These are phyloP conservation scores for Excoecaria agallocha DNA, from an alignment of 345 rosid genomes.

Conservation along the genomic window DNA sequence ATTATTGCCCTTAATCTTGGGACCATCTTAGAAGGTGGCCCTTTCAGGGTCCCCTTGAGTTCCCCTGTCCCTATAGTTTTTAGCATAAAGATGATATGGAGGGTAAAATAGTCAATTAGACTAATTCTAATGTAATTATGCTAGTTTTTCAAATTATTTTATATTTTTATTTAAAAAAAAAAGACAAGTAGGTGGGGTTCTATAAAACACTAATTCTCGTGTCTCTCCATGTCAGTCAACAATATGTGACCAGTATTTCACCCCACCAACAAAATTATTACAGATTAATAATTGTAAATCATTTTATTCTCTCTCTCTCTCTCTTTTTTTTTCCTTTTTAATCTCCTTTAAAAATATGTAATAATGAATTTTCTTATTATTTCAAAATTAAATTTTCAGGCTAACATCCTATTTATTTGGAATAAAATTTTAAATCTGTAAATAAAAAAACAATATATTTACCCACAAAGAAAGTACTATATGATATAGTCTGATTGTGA, in stretches of 20 bases:
- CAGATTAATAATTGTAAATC: constrained; percentile 44
- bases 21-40: neutral
- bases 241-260: constrained; percentile 35
- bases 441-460: neutral
- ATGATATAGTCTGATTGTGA: no score
- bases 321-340: neutral
- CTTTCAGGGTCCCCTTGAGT: constrained; percentile 1
- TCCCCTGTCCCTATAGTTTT: neutral
- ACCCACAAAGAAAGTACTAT: no score
- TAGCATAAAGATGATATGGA: neutral
- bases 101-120: constrained; percentile 6
- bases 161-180: neutral
- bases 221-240: constrained; percentile 47
- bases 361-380: neutral
- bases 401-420: no score
- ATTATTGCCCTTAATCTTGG: neutral
- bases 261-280: constrained; percentile 44
- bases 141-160: no score
- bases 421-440: neutral
- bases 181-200: constrained; percentile 13
- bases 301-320: constrained; percentile 14
- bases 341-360: neutral
- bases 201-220: constrained; percentile 23
- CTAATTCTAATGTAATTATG: neutral
- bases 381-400: no score